Evolutionary conservation across 192 early-diverging fungal genomes (phyloP).

Genomic region (Dimargaris xerosporica): DNA sequence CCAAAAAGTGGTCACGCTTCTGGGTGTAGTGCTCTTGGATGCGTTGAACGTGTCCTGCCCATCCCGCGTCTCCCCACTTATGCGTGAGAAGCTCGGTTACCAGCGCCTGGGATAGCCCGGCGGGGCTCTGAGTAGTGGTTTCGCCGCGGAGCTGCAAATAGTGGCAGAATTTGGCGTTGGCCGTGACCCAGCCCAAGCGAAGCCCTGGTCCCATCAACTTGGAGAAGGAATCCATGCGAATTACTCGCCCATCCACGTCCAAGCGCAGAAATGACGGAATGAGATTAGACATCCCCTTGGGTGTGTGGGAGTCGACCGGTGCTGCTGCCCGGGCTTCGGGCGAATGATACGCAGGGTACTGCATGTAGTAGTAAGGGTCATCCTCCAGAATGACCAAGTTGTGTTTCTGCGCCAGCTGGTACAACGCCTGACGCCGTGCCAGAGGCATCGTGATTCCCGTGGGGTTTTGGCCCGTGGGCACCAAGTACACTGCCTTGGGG

Average conservation of each 20-base stretch:
- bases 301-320: not conserved
- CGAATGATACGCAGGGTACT: conserved; percentile 31
- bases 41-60: conserved; percentile 47
- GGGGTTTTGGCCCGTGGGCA: conserved; percentile 83
- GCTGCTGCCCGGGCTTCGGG: not conserved
- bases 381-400: conserved; percentile 84
- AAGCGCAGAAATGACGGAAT: conserved; percentile 74
- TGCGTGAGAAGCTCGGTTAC: conserved; percentile 51
- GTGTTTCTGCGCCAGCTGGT: conserved; percentile 56
- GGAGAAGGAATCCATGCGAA: conserved; percentile 84
- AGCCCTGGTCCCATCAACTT: conserved; percentile 82
- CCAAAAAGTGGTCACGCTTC: conserved; percentile 52
- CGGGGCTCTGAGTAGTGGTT: conserved; percentile 70
- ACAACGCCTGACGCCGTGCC: conserved; percentile 62
- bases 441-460: conserved; percentile 67
- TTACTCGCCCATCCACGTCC: conserved; percentile 73
- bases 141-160: conserved; percentile 70
- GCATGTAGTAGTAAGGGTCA: conserved; percentile 91
- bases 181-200: conserved; percentile 68
- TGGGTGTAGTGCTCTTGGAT: conserved; percentile 61
- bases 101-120: conserved; percentile 65
- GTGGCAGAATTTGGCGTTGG: conserved; percentile 49
- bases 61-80: conserved; percentile 68
- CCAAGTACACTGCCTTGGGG: conserved; percentile 46
- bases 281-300: conserved; percentile 20